Evolutionary conservation across 306 rosid species (phyloP), one percentile per base, ranked within the genome.

Genomic region (Prunus kanzakura): DNA sequence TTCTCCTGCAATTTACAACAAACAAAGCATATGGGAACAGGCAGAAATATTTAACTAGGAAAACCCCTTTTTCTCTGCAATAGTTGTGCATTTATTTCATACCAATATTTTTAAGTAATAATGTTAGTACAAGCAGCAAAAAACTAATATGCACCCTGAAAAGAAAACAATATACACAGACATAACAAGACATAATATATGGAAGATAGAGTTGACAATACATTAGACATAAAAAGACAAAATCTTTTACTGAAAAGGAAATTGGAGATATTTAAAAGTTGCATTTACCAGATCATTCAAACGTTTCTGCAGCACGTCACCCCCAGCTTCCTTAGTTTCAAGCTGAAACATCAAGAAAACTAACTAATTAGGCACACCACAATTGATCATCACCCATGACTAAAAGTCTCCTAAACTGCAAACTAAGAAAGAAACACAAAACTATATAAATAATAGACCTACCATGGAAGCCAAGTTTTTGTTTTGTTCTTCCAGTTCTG

Each of bases 281-380:
- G 46, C 32, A n/a, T 66, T 86, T 90, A 95, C 97, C 85, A 90
- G 74, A 58, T 92, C 92, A 74, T 77, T 83, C 86, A 92, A 82
- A 57, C 87, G 88, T 76, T 86, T 95, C 32, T 83, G 88, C 84
- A 89, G 89, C 73, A 46, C 78, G 22, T 71, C 87, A 62, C 85
- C 86, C 74, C 90, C 90, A 10, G 83, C 83, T 68, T 90, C 97
- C 82, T 81, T 71, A 3, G 84, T 77, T 78, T 88, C 97, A 76
- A 92, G 90, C 98, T 92, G 90, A 85, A 84, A 87, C 12, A 77
- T 69, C 4, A 63, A 60, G 69, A 19, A 47, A 54, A 71, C 10
- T 52, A 73, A 13, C 45, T 45, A 73, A 87, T 80, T 69, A 89
- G 71, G 18, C 67, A 18, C 45, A 68, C 16, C 56, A 30, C 27